Conservation (phyloP, 148 eudicot genomes). For the Gaultheria prostrata region DNA sequence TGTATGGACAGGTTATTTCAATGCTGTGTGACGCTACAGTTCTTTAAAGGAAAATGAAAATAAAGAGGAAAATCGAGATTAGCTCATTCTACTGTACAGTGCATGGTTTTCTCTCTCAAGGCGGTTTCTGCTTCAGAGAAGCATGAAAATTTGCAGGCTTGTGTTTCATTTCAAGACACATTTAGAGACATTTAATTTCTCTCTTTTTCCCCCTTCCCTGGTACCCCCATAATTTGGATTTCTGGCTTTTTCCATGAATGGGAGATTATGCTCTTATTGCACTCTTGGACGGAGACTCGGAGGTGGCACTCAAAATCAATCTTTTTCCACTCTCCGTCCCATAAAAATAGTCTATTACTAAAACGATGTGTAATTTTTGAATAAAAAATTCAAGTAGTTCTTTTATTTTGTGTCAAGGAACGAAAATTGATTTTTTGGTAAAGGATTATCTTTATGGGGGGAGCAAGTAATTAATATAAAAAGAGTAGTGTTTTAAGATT, state of each 20-base stretch:
- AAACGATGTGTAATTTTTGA: no score
- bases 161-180: no score
- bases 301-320: not conserved
- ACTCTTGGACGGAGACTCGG: not conserved
- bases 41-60: conserved; percentile 28
- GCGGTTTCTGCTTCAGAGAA: not conserved
- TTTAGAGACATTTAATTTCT: not conserved
- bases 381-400: no score
- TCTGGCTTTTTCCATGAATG: not conserved
- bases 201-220: no score
- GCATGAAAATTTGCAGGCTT: not conserved
- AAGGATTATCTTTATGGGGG: no score
- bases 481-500: no score
- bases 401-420: no score
- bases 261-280: not conserved
- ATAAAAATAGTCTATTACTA: no score
- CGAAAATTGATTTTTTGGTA: no score
- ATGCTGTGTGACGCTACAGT: conserved; percentile 44
- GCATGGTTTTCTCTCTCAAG: not conserved
- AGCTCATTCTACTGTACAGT: conserved; percentile 12
- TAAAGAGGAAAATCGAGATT: conserved; percentile 22
- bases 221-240: not conserved
- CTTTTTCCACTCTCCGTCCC: not conserved
- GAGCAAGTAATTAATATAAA: no score
- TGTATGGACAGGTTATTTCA: conserved; percentile 38